Conservation (phyloP, 2,329 filamentous ascomycete genomes). For the Pseudocercospora macadamiae region DNA sequence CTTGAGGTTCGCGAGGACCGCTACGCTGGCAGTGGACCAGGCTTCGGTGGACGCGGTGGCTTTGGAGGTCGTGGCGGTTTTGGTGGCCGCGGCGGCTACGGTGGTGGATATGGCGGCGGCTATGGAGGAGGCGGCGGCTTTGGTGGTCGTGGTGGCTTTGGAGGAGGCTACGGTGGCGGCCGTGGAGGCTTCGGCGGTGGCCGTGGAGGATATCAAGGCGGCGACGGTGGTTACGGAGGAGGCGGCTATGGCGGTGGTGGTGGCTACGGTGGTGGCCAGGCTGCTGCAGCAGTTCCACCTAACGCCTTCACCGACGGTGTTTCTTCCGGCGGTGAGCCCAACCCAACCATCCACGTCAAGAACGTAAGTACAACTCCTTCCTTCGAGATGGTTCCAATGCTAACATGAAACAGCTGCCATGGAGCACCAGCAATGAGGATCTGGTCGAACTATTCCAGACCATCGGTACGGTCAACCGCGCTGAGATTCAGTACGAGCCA, state of each 20-base stretch:
- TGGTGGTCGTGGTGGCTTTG: slow-evolving; percentile 51
- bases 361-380: slow-evolving; percentile 68
- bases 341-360: slow-evolving; percentile 88
- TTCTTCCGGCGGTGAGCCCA: slow-evolving; percentile 80
- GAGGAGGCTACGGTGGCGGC: slow-evolving; percentile 44
- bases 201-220: slow-evolving; percentile 58
- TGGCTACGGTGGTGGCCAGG: slow-evolving; percentile 47
- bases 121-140: slow-evolving; percentile 55
- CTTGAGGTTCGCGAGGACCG: slow-evolving; percentile 96
- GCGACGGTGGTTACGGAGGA: slow-evolving; percentile 65
- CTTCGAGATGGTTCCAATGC: slow-evolving; percentile 28
- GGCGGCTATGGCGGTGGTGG: slow-evolving; percentile 53
- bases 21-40: slow-evolving; percentile 67
- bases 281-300: slow-evolving; percentile 53
- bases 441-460: slow-evolving; percentile 95
- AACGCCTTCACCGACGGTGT: slow-evolving; percentile 96
- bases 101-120: slow-evolving; percentile 47
- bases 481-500: slow-evolving; percentile 98
- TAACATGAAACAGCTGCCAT: slow-evolving; percentile 71
- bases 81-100: slow-evolving; percentile 49
- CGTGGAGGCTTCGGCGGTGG: slow-evolving; percentile 53
- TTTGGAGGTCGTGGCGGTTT: slow-evolving; percentile 46
- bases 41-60: slow-evolving; percentile 42
- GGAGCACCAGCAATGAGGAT: slow-evolving; percentile 99
- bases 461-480: slow-evolving; percentile 95